Evolutionary conservation across 202 grass and related monocot genomes (phyloP), one percentile per base, ranked within the genome.

Genomic region (Hordeum pubiflorum): DNA sequence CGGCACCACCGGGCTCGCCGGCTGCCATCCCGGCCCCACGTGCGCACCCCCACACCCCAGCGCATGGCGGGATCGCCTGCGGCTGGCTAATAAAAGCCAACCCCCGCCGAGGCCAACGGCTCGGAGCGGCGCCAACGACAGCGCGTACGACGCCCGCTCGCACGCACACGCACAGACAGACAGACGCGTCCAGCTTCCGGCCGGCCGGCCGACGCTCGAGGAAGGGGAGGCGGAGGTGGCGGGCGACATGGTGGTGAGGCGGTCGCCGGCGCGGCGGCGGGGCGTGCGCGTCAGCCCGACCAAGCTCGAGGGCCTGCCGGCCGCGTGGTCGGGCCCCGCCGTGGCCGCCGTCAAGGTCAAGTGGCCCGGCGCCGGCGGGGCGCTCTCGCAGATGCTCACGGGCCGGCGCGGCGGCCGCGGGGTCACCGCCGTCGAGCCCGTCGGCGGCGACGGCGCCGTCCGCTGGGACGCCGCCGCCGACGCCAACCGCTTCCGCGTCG

Each of bases 271-370:
- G 61, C 10, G 54, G 63, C 75, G 80, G 72, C 48, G 87, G 22
- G 87, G 59, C 11, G 88, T 89, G 1, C 9, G 79, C 33, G 79
- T 89, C 0, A 83, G 83, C 8, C 83, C 79, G 0, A 84, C 76
- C 6, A 87, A 84, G 81, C 81, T 97, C 1, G 88, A 91, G 48
- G 90, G 95, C 27, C 56, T 97, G 9, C 86, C 86, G 0, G 27
- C 73, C 11, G 60, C 50, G 33, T 66, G 56, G 65, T 10, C 73
- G 6, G 87, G 58, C 13, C 60, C 59, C 9, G 87, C 73, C 40
- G 87, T 81, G 0, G 84, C 79, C 0, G 87, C 87, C 0, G 83
- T 89, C 50, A 89, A 89, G 87, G 79, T 81, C 4, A 89, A 89
- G 87, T 89, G 87, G 83, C 87, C 87, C 31, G 68, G 29, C 10